Evolutionary conservation across 441 rosid species (phyloP).

Genomic region (Erodium moschatum): DNA sequence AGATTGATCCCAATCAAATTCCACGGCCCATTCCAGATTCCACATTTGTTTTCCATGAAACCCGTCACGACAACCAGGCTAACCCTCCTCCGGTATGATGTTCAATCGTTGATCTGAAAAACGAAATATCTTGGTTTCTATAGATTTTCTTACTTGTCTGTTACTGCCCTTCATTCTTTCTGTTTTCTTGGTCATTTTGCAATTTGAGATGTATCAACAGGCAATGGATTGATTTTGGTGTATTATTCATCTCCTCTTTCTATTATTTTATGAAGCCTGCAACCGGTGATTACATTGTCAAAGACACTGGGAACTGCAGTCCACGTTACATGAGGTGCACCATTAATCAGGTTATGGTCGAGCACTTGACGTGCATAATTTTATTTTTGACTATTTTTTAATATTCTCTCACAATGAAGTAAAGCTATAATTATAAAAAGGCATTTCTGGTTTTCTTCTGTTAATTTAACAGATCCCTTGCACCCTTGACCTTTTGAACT

Average conservation of each 20-base stretch:
- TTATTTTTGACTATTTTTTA: too few relatives aligned
- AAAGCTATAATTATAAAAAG: too few relatives aligned
- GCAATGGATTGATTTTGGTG: too few relatives aligned
- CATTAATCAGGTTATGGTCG: conserved; percentile 48
- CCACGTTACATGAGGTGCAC: conserved; percentile 80
- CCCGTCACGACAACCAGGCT: conserved; percentile 47
- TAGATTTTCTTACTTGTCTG: too few relatives aligned
- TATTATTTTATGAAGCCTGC: conserved; percentile 29
- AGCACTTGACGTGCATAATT: neutral
- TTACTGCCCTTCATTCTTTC: too few relatives aligned
- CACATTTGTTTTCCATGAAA: conserved; percentile 37
- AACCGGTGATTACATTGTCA: conserved; percentile 53
- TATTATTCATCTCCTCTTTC: neutral
- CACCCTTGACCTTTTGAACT: conserved; percentile 60
- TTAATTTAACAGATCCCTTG: conserved; percentile 51
- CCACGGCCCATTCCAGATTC: conserved; percentile 54
- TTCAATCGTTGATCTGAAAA: neutral
- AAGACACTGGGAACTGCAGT: conserved; percentile 59
- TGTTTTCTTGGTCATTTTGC: too few relatives aligned
- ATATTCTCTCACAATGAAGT: too few relatives aligned
- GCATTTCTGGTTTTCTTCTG: conserved; percentile 5
- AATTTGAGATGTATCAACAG: too few relatives aligned
- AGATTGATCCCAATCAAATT: conserved; percentile 46
- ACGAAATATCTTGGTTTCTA: neutral
- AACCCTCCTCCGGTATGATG: conserved; percentile 50